Conservation (phyloP, 2,329 filamentous ascomycete species). For the Colletotrichum sp. region DNA sequence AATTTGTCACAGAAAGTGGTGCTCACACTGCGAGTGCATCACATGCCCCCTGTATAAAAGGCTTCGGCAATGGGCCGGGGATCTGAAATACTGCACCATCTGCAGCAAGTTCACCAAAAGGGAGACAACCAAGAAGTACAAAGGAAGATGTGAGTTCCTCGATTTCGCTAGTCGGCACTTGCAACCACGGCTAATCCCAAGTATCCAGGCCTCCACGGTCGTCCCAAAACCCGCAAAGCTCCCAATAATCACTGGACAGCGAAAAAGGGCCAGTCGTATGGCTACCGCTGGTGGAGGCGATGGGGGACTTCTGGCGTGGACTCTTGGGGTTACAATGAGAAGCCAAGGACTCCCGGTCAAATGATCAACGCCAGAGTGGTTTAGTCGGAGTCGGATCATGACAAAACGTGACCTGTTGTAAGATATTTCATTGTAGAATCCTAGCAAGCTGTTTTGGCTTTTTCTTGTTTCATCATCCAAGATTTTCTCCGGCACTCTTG, state of each 20-base stretch:
- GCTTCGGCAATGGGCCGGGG: neutral
- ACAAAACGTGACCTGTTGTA: neutral
- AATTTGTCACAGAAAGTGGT: neutral
- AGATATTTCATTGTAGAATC: neutral
- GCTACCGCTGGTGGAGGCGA: neutral
- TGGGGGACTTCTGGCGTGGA: neutral
- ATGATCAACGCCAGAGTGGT: neutral
- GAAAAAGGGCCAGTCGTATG: neutral
- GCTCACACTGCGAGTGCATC: neutral
- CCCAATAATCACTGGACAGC: slow-evolving; percentile 1
- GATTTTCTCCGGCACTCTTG: neutral
- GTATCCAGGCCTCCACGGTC: neutral
- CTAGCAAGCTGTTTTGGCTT: neutral
- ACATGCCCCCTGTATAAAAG: neutral
- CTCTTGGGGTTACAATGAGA: neutral
- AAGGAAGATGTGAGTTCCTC: neutral
- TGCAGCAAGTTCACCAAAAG: slow-evolving; percentile 2
- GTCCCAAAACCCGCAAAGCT: neutral
- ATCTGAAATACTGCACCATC: neutral
- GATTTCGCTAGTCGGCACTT: neutral
- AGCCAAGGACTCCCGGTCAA: neutral
- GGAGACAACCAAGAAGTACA: neutral
- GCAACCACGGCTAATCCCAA: neutral
- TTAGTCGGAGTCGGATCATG: neutral
- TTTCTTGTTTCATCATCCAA: neutral